Evolutionary conservation across 2,329 filamentous ascomycete species (phyloP), one percentile per base, ranked within the genome.

Genomic region (Aureobasidium sp.): DNA sequence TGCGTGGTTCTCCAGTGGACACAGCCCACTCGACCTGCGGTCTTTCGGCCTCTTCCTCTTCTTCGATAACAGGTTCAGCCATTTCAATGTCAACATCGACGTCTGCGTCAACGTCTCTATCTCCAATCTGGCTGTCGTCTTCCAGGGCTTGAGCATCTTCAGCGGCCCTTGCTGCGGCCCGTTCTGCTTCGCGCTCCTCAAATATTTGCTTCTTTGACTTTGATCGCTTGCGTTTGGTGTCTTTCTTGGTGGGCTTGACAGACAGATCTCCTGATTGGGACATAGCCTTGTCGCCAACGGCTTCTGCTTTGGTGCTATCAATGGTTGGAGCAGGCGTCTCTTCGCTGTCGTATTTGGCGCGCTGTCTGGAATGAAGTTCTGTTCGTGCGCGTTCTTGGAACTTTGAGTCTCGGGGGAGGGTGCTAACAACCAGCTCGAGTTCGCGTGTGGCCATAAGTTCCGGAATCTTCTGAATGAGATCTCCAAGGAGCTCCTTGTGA

Each of bases 121-220:
- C 64, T 55, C 72, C 69, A 16, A 73, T 66, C 55, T 75, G 70
- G 59, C 69, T 69, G 52, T 69, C 70, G 9, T 63, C 54, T 63
- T 75, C 71, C 21, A 67, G 66, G 27, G 70, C 65, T 8, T 68
- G 63, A 49, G 70, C 67, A 44, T 66, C 67, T 9, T 66, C 66
- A 27, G 65, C 69, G 42, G 68, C 65, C 64, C 69, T 68, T 8
- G 70, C 70, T 53, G 72, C 69, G 7, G 68, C 69, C 64, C 85
- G 85, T 60, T 84, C 74, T 11, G 82, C 82, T 68, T 87, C 83
- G 25, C 82, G 80, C 70, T 90, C 86, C 69, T 89, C 86, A 49
- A 88, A 82, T 3, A 89, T 72, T 69, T 91, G 86, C 72, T 90
- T 91, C 79, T 91, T 92, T 0, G 87, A 90, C 78, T 90, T 90